Base-by-base conservation (phyloP, 1,139 yeast species). In the Meyerozyma athensensis region DNA sequence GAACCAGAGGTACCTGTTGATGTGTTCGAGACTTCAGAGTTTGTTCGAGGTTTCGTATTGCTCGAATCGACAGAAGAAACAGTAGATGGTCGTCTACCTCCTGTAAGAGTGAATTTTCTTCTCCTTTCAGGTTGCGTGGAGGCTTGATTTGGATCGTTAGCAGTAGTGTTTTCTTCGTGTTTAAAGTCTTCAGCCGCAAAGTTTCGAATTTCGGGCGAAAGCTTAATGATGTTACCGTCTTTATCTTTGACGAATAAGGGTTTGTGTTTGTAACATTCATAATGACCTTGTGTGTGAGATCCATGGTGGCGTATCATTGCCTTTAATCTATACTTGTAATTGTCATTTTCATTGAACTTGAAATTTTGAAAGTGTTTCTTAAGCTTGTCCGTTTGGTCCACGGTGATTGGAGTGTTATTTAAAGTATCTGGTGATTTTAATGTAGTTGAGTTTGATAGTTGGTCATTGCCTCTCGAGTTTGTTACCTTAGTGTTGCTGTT, bases 231-330 rank as follows among this genome's bases (percentile, higher is more conserved):
- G 49, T 47, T 59, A 3, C 77, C 77, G 2, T 69, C 72, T 19
- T 46, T 56, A 43, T 72, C 74, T 49, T 76, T 79, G 36, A 74
- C 78, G 45, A 69, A 74, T 8, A 74, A 58, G 2, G 92, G 90
- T 52, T 86, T 86, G 35, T 73, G 74, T 46, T 79, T 79, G 55
- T 77, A 86, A 48, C 92, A 82, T 51, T 85, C 94, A 52, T 86
- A 92, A 55, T 92, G 98, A 1, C 97, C 98, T 35, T 81, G 79
- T 14, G 83, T 74, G 58, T 92, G 97, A 1, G 94, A 80, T 0
- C 97, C 98, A 37, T 81, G 78, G 54, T 92, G 98, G 43, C 87
- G 73, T 18, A 92, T 79, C 47, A 87, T 66, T 1, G 96, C 86
- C 45, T 73, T 74, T 26, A 92, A 66, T 43, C 67, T 66, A 56